Evolutionary conservation across 2,329 filamentous ascomycete species (phyloP).

Genomic region (Talaromyces albobiverticillius): DNA sequence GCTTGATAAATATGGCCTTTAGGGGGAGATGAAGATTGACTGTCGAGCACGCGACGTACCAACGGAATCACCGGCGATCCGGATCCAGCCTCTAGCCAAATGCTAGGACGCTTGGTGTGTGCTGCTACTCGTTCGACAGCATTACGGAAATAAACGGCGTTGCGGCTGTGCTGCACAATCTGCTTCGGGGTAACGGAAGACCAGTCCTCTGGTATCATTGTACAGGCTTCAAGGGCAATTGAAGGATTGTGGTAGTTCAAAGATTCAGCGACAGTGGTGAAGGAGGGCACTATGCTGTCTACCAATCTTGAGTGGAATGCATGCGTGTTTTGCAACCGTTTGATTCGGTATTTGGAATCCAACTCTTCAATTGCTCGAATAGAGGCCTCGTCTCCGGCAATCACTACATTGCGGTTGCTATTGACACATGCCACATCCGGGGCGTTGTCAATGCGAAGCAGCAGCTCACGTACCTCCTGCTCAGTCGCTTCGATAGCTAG

Average conservation of each 20-base stretch:
- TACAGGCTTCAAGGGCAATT: neutral
- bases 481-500: slow-evolving; percentile 27
- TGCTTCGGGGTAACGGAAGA: neutral
- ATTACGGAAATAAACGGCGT: neutral
- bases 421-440: slow-evolving; percentile 28
- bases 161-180: neutral
- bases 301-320: neutral
- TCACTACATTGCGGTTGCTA: slow-evolving; percentile 19
- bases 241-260: neutral
- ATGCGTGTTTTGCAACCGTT: neutral
- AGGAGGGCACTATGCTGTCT: neutral
- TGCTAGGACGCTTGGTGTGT: neutral
- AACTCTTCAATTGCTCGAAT: slow-evolving; percentile 13
- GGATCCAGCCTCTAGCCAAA: neutral
- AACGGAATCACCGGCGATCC: neutral
- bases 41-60: neutral
- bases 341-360: neutral
- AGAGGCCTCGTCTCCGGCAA: slow-evolving; percentile 18
- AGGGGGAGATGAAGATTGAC: neutral
- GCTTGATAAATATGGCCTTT: neutral
- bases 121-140: neutral
- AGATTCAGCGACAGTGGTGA: neutral
- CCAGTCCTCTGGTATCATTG: neutral
- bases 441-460: slow-evolving; percentile 15
- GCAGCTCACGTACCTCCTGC: neutral